Evolutionary conservation across 805 yeast species (phyloP), one percentile per base, ranked within the genome.

Genomic region (Vanderwaltozyma tropicalis): DNA sequence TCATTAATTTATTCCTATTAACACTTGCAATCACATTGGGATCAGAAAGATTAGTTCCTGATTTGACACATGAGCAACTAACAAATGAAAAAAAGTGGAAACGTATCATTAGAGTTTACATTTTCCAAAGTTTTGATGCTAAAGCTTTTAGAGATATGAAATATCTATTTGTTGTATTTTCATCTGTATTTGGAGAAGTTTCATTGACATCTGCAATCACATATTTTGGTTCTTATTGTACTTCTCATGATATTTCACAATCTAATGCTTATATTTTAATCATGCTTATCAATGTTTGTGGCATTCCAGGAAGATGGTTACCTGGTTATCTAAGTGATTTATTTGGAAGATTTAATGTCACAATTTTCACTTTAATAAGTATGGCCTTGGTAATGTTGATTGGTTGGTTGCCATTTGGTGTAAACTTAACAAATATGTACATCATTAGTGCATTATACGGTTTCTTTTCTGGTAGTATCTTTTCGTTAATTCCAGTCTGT

Each of bases 401-500:
- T 3, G 57, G 62, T 4, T 62, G 71, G 62, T 50, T 55, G n/a
- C 68, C 62, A 32, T 62, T 51, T 40, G 71, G 61, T 25, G 63
- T 38, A 32, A 34, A 37, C 30, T 44, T 45, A n/a, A 61, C 39
- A 16, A 64, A 52, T n/a, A 55, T 57, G 46, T 68, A 59, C 42
- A 68, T 61, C 2, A 73, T 73, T 44, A 58, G 74, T 12, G 64
- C 60, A 1, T 45, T 68, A 7, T 74, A 68, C 56, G 82, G 81
- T 5, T 66, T 75, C 36, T 61, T 66, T 41, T 67, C 77, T 9
- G 74, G 78, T 6, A 68, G 79, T 3, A 68, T 74, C 1, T 64
- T 74, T 44, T 67, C 79, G 3, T 52, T 75, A 38, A 63, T 73
- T 31, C 79, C 80, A 7, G 76, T 74, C 3, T 72, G 79, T 45